These are phyloP conservation scores for Kazachstania psychrophila DNA, from an alignment of 805 yeast genomes.

Conservation along the genomic window DNA sequence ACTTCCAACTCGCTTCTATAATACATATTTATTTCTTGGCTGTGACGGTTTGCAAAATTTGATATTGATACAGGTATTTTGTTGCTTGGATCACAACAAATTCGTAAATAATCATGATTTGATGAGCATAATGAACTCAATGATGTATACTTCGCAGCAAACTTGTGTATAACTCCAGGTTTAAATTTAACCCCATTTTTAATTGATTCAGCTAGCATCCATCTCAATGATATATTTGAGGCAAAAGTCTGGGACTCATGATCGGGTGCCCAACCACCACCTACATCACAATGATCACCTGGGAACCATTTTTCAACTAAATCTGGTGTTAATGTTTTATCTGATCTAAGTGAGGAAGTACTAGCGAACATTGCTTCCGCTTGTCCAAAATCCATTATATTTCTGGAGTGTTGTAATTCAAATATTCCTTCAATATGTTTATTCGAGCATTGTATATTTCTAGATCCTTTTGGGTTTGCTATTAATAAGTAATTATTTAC, in stretches of 20 bases:
- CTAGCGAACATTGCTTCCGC: background rate
- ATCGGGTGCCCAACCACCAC: constrained; percentile 57
- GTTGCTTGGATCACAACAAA: too few species aligned
- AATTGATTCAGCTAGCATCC: constrained; percentile 51
- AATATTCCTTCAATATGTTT: constrained; percentile 8
- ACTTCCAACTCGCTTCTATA: too few species aligned
- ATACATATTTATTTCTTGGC: too few species aligned
- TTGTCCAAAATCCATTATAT: too few species aligned
- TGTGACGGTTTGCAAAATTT: too few species aligned
- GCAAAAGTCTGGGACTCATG: constrained; percentile 31
- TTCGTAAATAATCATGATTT: constrained; percentile 41
- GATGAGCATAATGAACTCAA: constrained; percentile 38
- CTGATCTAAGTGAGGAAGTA: background rate
- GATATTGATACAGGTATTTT: too few species aligned
- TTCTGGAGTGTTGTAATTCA: background rate
- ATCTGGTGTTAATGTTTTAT: constrained; percentile 16
- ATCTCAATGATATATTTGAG: constrained; percentile 46
- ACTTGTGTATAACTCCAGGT: constrained; percentile 33
- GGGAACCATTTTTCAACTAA: constrained; percentile 52
- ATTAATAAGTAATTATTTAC: constrained; percentile 3
- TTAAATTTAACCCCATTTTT: constrained; percentile 43
- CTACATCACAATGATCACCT: constrained; percentile 61
- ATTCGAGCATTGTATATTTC: constrained; percentile 2
- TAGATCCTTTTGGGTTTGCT: constrained; percentile 1
- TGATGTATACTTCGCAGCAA: constrained; percentile 33